A percentile compares a stretch with the other conserved stretches of the same genome.
These are phyloP conservation scores for Picochlorum sp. DNA, from an alignment of 139 green algal species.

Conservation along the genomic window DNA sequence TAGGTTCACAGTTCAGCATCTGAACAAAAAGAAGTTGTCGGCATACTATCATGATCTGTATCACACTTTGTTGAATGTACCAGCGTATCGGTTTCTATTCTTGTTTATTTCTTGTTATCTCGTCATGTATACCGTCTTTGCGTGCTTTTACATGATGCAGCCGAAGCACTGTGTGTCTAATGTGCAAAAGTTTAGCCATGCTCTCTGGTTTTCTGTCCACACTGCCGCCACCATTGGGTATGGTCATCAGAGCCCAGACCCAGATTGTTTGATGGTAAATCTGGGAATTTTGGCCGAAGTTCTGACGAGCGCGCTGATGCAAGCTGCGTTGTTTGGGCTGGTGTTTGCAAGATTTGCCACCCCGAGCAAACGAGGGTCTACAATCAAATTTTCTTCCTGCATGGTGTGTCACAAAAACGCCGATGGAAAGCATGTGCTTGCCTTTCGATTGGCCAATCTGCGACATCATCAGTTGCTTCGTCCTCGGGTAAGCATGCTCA, in stretches of 20 bases:
- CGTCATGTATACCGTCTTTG: slow-evolving; percentile 33
- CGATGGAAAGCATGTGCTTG: slow-evolving; percentile 34
- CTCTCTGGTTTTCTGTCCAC: slow-evolving; percentile 48
- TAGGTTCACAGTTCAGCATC: slow-evolving; percentile 7
- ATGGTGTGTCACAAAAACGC: slow-evolving; percentile 14
- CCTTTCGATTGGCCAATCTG: slow-evolving; percentile 58
- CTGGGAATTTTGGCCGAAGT: slow-evolving; percentile 38
- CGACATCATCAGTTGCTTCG: slow-evolving; percentile 44
- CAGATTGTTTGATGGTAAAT: slow-evolving; percentile 40
- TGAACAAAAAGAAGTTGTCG: slow-evolving; percentile 1
- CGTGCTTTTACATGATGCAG: slow-evolving; percentile 30
- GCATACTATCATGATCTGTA: slow-evolving; percentile 31
- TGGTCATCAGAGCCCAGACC: slow-evolving; percentile 34
- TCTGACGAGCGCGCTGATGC: slow-evolving; percentile 26
- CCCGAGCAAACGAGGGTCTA: slow-evolving; percentile 28
- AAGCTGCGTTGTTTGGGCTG: slow-evolving; percentile 59
- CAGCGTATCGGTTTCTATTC: not conserved
- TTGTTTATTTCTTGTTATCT: slow-evolving; percentile 8
- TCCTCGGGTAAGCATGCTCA: slow-evolving; percentile 24
- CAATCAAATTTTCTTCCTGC: slow-evolving; percentile 47
- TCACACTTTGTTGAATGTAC: slow-evolving; percentile 40
- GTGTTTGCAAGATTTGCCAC: slow-evolving; percentile 56
- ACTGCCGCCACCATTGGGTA: slow-evolving; percentile 33
- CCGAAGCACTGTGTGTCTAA: slow-evolving; percentile 32
- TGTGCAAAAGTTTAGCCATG: slow-evolving; percentile 28